A percentile compares a stretch with the other conserved stretches of the same genome.
Conservation (phyloP, 2,329 filamentous ascomycete genomes). For the Pseudogymnoascus sp. region DNA sequence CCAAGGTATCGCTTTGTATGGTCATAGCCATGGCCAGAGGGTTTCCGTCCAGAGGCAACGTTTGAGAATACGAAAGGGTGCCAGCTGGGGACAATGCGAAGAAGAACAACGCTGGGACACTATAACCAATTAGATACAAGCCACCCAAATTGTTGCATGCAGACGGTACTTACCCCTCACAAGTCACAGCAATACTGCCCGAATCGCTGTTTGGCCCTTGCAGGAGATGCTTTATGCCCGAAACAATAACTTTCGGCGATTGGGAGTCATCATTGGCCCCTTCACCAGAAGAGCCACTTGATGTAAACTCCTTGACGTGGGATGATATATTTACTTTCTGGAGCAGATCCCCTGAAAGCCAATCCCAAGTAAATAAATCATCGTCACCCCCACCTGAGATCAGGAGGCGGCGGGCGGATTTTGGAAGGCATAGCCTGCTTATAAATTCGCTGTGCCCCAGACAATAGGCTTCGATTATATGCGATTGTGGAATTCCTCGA, state of each 20-base stretch:
- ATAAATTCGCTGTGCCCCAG: conserved; percentile 83
- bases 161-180: conserved; percentile 44
- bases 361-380: conserved; percentile 74
- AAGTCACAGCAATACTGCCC: conserved; percentile 42
- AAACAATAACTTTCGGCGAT: conserved; percentile 30
- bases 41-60: conserved; percentile 54
- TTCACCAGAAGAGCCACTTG: conserved; percentile 17
- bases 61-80: conserved; percentile 40
- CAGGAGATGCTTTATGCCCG: conserved; percentile 24
- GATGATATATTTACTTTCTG: conserved; percentile 45
- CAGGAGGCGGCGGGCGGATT: conserved; percentile 49
- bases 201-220: conserved; percentile 26
- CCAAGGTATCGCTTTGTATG: conserved; percentile 28
- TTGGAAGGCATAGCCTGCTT: conserved; percentile 61
- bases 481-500: conserved; percentile 68
- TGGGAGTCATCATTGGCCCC: conserved; percentile 10
- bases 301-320: conserved; percentile 32
- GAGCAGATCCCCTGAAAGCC: conserved; percentile 44
- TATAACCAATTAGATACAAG: conserved; percentile 25
- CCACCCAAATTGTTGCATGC: conserved; percentile 6
- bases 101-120: conserved; percentile 55
- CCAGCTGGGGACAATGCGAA: conserved; percentile 48
- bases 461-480: conserved; percentile 85
- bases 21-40: conserved; percentile 31
- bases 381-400: conserved; percentile 83